Evolutionary conservation across 2,329 filamentous ascomycete genomes (phyloP).

Genomic region (Penicillium sp.): DNA sequence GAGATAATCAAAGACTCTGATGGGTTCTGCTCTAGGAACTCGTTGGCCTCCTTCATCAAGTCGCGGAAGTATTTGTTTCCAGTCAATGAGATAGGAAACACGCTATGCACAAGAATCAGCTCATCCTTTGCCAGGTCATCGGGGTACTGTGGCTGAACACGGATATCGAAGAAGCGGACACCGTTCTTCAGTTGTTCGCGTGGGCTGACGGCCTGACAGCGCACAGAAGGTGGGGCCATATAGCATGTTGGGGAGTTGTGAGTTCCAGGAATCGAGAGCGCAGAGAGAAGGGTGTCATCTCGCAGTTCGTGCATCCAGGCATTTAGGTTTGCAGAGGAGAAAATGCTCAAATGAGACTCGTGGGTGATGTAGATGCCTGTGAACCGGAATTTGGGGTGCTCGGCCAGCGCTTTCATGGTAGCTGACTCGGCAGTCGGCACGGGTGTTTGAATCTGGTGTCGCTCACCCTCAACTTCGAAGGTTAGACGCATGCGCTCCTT

Average conservation of each 20-base stretch:
- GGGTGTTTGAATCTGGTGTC: slow-evolving; percentile 72
- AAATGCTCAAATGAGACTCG: slow-evolving; percentile 59
- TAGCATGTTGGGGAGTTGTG: slow-evolving; percentile 91
- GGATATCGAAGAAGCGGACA: slow-evolving; percentile 90
- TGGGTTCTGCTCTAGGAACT: slow-evolving; percentile 74
- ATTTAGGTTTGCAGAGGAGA: slow-evolving; percentile 67
- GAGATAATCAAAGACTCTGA: slow-evolving; percentile 82
- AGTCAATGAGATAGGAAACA: slow-evolving; percentile 82
- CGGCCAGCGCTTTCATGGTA: slow-evolving; percentile 59
- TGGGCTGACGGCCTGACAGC: slow-evolving; percentile 81
- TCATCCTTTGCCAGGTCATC: slow-evolving; percentile 61
- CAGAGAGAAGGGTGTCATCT: slow-evolving; percentile 70
- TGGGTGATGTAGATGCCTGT: slow-evolving; percentile 65
- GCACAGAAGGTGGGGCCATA: slow-evolving; percentile 83
- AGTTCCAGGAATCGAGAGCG: slow-evolving; percentile 88
- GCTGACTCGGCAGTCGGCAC: slow-evolving; percentile 60
- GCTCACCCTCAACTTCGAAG: slow-evolving; percentile 63
- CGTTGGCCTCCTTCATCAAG: slow-evolving; percentile 68
- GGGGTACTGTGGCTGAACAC: slow-evolving; percentile 66
- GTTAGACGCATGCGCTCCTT: slow-evolving; percentile 72
- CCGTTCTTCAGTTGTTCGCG: slow-evolving; percentile 81
- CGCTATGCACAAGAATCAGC: slow-evolving; percentile 82
- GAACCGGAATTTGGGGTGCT: slow-evolving; percentile 55
- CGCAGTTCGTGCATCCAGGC: slow-evolving; percentile 79
- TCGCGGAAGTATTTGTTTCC: slow-evolving; percentile 76